Percentiles rank a stretch among this genome's conserved stretches.
phyloP scores from a whole-genome alignment of 352 stramenopile species.

The Aphanomyces astaci region DNA sequence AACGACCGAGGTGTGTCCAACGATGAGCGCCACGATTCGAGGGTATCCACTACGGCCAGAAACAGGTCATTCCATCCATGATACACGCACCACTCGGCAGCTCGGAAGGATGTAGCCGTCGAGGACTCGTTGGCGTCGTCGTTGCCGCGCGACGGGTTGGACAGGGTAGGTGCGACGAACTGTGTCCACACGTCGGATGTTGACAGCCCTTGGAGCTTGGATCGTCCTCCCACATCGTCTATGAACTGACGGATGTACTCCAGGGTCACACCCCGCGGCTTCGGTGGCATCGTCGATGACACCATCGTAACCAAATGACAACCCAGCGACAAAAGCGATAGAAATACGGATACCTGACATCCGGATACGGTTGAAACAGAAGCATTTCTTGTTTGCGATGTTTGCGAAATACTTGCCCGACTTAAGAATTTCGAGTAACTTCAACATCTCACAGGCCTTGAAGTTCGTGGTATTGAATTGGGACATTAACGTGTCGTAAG shows the following conservation, averaged over 20 bases:
- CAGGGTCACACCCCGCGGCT: background rate
- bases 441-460: no score
- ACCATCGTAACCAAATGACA: background rate
- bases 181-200: background rate
- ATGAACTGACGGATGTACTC: background rate
- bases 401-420: no score
- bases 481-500: no score
- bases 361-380: no score
- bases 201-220: background rate
- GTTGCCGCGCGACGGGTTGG: no score
- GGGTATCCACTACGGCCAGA: background rate
- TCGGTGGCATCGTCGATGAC: background rate
- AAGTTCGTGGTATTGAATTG: no score
- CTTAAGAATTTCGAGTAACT: no score
- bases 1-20: background rate
- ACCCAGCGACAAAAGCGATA: background rate
- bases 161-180: background rate
- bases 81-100: conserved; percentile 6
- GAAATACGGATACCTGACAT: no score
- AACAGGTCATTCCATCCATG: background rate
- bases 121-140: background rate
- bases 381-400: no score
- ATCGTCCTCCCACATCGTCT: background rate
- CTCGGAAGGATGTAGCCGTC: background rate
- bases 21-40: background rate